These are phyloP conservation scores for Didymosphaeria variabile DNA, from an alignment of 2,329 filamentous ascomycete species.

Conservation along the genomic window DNA sequence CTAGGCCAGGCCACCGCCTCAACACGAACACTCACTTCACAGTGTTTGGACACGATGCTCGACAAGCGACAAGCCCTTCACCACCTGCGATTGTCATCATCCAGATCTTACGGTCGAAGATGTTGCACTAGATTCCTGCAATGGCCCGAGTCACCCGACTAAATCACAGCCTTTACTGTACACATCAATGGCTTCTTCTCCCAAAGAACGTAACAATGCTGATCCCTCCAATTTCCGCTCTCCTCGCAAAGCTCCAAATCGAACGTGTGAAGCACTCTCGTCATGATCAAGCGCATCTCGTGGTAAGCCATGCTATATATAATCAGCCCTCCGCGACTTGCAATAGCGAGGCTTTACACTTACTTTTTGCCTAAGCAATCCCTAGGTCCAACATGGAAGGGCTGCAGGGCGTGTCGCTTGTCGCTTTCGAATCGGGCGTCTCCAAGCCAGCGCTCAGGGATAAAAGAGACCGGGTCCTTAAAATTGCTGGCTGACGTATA, in stretches of 20 bases:
- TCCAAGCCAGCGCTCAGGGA: constrained; percentile 54
- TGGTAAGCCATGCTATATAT: constrained; percentile 46
- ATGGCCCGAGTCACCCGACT: neutral
- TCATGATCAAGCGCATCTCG: constrained; percentile 40
- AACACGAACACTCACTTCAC: neutral
- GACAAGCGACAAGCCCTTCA: too few relatives aligned
- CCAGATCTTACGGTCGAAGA: too few relatives aligned
- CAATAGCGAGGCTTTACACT: constrained; percentile 15
- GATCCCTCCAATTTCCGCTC: constrained; percentile 6
- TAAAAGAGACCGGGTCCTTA: constrained; percentile 45
- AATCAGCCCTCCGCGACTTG: constrained; percentile 16
- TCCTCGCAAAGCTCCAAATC: constrained; percentile 8
- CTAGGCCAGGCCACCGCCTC: neutral
- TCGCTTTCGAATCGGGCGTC: constrained; percentile 35
- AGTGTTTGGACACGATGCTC: too few relatives aligned
- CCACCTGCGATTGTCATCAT: too few relatives aligned
- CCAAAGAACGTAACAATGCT: neutral
- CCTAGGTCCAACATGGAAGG: constrained; percentile 56
- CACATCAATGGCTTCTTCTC: constrained; percentile 10
- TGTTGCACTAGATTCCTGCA: too few relatives aligned
- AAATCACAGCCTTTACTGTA: neutral
- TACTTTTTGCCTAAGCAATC: constrained; percentile 51
- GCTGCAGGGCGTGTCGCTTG: constrained; percentile 49
- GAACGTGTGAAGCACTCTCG: constrained; percentile 2
- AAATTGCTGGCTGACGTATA: constrained; percentile 41